Conservation (phyloP, 2,329 filamentous ascomycete genomes). For the Sporothrix sp. region DNA sequence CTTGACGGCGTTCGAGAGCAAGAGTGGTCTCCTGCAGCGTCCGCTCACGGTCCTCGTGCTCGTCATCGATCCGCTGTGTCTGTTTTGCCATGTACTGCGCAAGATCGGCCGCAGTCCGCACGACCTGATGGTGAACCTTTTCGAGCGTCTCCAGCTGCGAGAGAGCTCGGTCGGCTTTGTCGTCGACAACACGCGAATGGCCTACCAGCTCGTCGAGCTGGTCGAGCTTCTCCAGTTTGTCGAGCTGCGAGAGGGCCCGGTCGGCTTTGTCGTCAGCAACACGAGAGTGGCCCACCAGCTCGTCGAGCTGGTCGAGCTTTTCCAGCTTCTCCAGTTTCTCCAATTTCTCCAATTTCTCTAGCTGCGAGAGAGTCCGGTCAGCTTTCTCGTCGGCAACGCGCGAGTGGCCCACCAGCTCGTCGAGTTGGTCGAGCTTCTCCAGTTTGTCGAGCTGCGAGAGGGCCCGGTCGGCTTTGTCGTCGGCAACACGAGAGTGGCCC, state of each 20-base stretch:
- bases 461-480: slow-evolving; percentile 46
- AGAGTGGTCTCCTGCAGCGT: slow-evolving; percentile 71
- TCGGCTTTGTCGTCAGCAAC: slow-evolving; percentile 38
- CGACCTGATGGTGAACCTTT: slow-evolving; percentile 79
- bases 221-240: slow-evolving; percentile 49
- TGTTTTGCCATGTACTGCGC: slow-evolving; percentile 72
- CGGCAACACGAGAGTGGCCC: too few species aligned
- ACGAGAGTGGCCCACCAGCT: slow-evolving; percentile 36
- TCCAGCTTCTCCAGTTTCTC: slow-evolving; percentile 67
- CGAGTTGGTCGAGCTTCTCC: slow-evolving; percentile 49
- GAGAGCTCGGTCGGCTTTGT: slow-evolving; percentile 53
- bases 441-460: too few species aligned
- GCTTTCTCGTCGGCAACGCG: slow-evolving; percentile 37
- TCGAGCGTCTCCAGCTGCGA: slow-evolving; percentile 74
- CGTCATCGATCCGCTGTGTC: slow-evolving; percentile 62
- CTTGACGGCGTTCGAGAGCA: slow-evolving; percentile 65
- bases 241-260: too few species aligned
- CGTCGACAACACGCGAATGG: slow-evolving; percentile 40
- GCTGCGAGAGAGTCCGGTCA: slow-evolving; percentile 60
- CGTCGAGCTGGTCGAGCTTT: slow-evolving; percentile 79
- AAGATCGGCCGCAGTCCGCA: slow-evolving; percentile 74
- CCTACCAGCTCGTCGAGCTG: slow-evolving; percentile 50
- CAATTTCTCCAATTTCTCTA: not conserved
- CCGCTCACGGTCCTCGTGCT: slow-evolving; percentile 68
- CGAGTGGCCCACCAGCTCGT: slow-evolving; percentile 50